Conservation (phyloP, 1,284 basidiomycete genomes). For the Cystobasidiaceae sp. region DNA sequence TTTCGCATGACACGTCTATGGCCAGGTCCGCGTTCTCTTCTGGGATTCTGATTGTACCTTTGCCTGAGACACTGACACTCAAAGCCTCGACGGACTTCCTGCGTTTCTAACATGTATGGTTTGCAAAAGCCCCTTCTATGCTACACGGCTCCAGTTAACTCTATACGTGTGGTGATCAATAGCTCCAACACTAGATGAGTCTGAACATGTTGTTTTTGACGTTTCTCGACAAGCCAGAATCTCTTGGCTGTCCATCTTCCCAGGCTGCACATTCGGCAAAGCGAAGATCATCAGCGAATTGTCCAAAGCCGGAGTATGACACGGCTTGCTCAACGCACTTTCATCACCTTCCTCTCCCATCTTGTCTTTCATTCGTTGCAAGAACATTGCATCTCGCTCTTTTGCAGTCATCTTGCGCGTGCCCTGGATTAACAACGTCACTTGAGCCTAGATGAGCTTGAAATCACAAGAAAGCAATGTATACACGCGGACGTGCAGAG, state of each 20-base stretch:
- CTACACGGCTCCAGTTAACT: too few relatives aligned
- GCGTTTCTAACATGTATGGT: too few relatives aligned
- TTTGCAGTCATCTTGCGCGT: slow-evolving; percentile 10
- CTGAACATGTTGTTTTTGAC: slow-evolving; percentile 30
- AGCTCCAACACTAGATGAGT: slow-evolving; percentile 8
- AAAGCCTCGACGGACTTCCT: too few relatives aligned
- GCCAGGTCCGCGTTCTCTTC: too few relatives aligned
- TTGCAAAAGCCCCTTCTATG: too few relatives aligned
- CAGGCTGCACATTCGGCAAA: slow-evolving; percentile 1
- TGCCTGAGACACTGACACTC: too few relatives aligned
- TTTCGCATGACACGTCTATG: too few relatives aligned
- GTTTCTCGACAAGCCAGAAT: slow-evolving; percentile 21
- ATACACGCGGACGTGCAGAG: too few relatives aligned
- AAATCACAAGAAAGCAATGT: too few relatives aligned
- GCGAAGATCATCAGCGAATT: not conserved
- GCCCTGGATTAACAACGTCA: too few relatives aligned
- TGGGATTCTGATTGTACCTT: not conserved
- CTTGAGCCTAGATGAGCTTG: too few relatives aligned
- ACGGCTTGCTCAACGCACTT: not conserved
- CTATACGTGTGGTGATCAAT: too few relatives aligned
- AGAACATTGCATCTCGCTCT: slow-evolving; percentile 17
- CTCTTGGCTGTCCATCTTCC: slow-evolving; percentile 24
- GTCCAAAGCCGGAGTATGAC: not conserved
- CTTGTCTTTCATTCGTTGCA: slow-evolving; percentile 23
- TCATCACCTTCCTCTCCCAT: slow-evolving; percentile 28